Base-by-base conservation (phyloP, 139 green algal species). In the Coccomyxa sp. region DNA sequence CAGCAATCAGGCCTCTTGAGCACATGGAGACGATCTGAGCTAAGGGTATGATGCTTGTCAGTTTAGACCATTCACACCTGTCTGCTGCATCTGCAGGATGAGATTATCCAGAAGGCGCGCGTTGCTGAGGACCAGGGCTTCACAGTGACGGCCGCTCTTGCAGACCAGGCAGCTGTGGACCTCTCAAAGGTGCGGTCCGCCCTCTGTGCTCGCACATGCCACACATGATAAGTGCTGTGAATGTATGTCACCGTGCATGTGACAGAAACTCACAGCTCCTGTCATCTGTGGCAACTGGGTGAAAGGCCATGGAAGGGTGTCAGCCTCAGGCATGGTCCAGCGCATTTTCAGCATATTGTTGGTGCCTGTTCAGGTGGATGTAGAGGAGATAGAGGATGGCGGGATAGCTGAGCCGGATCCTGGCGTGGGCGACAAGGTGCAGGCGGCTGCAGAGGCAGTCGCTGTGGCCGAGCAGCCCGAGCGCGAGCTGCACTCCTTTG, bases 401-500 rank as follows among this genome's bases (percentile, higher is more conserved):
- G 35, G 24, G 33, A 34, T 29, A 4, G 33, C 33, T 50, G 70
- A 41, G 14, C 16, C 39, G 72, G 55, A 74, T 41, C 55, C 55
- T 31, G 44, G 16, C 8, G 35, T 27, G 35, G 79, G 69, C 55
- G 83, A 83, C 39, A 39, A 64, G 35, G 78, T 81, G 18, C 78
- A 83, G 50, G 78, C 55, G 6, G 55, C 55, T 55, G 75, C 55
- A 29, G 39, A 36, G 29, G 72, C 72, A 8, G 29, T 64, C 9
- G 72, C 39, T 22, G 39, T 24, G 2, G 64, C 88, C 68, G 85
- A 90, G 41, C 88, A 92, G n/a, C 78, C 86, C 9, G 84, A 85
- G 73, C 68, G 78, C 36, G 82, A 92, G 81, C 84, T 95, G 76
- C 84, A 89, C 79, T 85, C 88, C 3, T 96, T 97, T 81, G 91